phyloP scores from a whole-genome alignment of 441 rosid genomes.

The Gossypium trilobum region DNA sequence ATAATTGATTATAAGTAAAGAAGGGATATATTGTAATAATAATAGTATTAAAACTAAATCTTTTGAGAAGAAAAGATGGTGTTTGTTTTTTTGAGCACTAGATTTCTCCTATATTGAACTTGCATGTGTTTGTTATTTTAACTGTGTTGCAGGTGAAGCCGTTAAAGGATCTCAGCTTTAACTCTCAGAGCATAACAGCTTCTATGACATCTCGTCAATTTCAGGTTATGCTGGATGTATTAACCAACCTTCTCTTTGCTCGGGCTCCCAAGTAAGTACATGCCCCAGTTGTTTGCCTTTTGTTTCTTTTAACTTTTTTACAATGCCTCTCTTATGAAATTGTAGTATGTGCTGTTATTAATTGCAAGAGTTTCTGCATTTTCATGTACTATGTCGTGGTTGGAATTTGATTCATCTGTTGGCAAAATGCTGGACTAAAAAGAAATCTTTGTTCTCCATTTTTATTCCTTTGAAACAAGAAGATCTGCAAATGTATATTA shows the following conservation, averaged over 20 bases:
- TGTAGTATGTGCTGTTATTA: neutral
- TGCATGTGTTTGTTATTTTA: constrained; percentile 14
- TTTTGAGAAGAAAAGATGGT: neutral
- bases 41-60: constrained; percentile 1
- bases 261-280: constrained; percentile 87
- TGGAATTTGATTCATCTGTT: neutral
- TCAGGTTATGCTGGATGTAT: constrained; percentile 94
- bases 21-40: neutral
- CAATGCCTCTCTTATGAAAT: constrained; percentile 1
- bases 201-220: constrained; percentile 99
- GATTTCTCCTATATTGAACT: constrained; percentile 9
- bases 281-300: constrained; percentile 15
- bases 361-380: constrained; percentile 1
- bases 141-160: constrained; percentile 75
- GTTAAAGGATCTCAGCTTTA: constrained; percentile 87
- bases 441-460: neutral
- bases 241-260: constrained; percentile 96
- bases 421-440: neutral
- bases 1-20: neutral
- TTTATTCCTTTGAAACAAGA: neutral
- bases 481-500: neutral
- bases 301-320: neutral
- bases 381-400: neutral
- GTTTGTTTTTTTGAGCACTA: constrained; percentile 3
- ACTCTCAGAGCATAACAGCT: constrained; percentile 77